These are phyloP conservation scores for Paratrypanosoma confusum DNA, from an alignment of 208 protist species.

Conservation along the genomic window DNA sequence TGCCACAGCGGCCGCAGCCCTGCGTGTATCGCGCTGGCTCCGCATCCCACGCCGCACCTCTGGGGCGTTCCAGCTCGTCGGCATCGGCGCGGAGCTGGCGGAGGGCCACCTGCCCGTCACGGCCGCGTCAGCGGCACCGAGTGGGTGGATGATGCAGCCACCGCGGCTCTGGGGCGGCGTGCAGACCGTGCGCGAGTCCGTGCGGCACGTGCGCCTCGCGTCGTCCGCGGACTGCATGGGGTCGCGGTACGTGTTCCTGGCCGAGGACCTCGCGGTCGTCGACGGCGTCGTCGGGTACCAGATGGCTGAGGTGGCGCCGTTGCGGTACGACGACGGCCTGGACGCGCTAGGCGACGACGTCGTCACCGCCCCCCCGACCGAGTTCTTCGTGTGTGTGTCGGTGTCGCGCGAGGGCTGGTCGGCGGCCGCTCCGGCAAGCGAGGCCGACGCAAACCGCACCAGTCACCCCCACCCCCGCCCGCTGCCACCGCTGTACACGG, in stretches of 20 bases:
- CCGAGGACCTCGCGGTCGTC: conserved; percentile 11
- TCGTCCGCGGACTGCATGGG: conserved; percentile 31
- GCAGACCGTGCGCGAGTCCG: conserved; percentile 11
- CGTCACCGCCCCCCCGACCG: conserved; percentile 8
- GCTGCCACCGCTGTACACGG: conserved; percentile 30
- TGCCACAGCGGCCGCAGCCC: no score
- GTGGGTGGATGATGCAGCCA: no score
- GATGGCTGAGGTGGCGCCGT: conserved; percentile 19
- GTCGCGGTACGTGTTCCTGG: conserved; percentile 20
- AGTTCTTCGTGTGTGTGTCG: conserved; percentile 53
- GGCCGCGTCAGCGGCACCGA: no score
- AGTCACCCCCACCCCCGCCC: no score
- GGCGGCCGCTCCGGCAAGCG: no score
- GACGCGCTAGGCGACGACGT: conserved; percentile 20
- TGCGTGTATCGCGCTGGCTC: no score
- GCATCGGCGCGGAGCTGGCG: no score
- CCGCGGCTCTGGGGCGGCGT: no score
- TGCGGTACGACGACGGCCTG: conserved; percentile 3
- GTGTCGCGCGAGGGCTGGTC: no score
- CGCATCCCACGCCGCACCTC: conserved; percentile 21
- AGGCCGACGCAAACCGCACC: no score
- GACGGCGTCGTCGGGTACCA: conserved; percentile 21
- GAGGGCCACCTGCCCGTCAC: conserved; percentile 6
- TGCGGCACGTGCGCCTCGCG: conserved; percentile 31
- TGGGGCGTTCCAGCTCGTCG: conserved; percentile 33